Percentiles rank a stretch among this genome's conserved stretches.
phyloP scores from a whole-genome alignment of 495 filamentous ascomycete genomes.

The Aspergillus kassunensis region DNA sequence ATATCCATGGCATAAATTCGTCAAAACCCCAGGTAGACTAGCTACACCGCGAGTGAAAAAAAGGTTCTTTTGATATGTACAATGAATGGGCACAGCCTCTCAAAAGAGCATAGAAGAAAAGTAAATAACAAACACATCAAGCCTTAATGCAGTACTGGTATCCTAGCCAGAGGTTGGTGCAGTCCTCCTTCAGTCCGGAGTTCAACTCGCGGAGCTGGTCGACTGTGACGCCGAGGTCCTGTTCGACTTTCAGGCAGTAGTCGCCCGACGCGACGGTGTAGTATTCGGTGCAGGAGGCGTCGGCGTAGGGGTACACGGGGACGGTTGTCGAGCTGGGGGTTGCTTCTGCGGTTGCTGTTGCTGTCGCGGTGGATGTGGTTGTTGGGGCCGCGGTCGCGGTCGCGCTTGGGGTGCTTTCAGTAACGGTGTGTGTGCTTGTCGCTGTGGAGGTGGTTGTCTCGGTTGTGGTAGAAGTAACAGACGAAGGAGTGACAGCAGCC shows the following conservation, averaged over 20 bases:
- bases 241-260: slow-evolving; percentile 37
- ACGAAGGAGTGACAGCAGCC: background rate
- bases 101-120: slow-evolving; percentile 5
- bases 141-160: slow-evolving; percentile 37
- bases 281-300: slow-evolving; percentile 36
- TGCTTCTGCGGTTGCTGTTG: background rate
- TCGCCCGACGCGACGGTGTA: slow-evolving; percentile 38
- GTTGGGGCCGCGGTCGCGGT: background rate
- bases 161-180: slow-evolving; percentile 37
- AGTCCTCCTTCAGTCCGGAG: slow-evolving; percentile 32
- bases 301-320: slow-evolving; percentile 9
- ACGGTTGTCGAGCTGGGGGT: background rate
- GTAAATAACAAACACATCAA: background rate
- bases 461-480: background rate
- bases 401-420: background rate
- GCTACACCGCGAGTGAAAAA: slow-evolving; percentile 1
- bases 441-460: background rate
- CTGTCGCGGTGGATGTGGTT: background rate
- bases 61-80: slow-evolving; percentile 9
- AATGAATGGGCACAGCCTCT: slow-evolving; percentile 1
- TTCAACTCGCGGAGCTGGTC: slow-evolving; percentile 37
- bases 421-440: background rate
- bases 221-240: slow-evolving; percentile 21
- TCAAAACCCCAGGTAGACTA: slow-evolving; percentile 1
- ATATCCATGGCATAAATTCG: slow-evolving; percentile 2